Conservation (phyloP, 371 early-diverging fungal species). For the Mortierella sp. region DNA sequence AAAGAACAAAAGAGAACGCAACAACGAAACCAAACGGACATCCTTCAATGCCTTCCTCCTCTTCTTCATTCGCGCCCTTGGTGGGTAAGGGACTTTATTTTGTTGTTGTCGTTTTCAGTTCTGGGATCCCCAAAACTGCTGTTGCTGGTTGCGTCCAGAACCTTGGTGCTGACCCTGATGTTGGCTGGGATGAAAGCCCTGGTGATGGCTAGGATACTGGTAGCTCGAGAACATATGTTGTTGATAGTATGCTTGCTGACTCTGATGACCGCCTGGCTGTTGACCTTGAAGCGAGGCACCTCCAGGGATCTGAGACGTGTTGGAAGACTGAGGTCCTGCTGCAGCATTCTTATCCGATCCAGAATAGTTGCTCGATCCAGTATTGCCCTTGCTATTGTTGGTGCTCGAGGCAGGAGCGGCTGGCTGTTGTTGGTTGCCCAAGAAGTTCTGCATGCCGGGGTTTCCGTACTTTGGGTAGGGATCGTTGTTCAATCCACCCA, state of each 20-base stretch:
- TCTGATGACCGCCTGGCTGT: slow-evolving; percentile 27
- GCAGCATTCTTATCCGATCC: slow-evolving; percentile 28
- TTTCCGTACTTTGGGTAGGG: slow-evolving; percentile 45
- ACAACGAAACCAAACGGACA: no score
- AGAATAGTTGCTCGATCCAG: slow-evolving; percentile 13
- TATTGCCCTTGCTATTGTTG: slow-evolving; percentile 16
- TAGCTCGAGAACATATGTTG: slow-evolving; percentile 55
- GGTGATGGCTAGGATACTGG: slow-evolving; percentile 49
- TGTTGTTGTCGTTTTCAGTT: slow-evolving; percentile 29
- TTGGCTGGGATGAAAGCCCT: slow-evolving; percentile 35
- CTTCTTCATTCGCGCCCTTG: no score
- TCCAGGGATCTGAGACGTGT: slow-evolving; percentile 16
- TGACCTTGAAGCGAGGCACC: slow-evolving; percentile 44
- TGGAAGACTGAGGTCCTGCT: slow-evolving; percentile 30
- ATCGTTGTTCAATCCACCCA: slow-evolving; percentile 37
- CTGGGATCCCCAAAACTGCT: slow-evolving; percentile 46
- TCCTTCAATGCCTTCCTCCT: no score
- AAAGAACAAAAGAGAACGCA: no score
- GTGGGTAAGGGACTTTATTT: no score
- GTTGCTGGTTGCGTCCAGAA: slow-evolving; percentile 35
- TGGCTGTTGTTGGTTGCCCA: slow-evolving; percentile 39
- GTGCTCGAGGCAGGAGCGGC: slow-evolving; percentile 25
- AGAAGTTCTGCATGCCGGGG: slow-evolving; percentile 45
- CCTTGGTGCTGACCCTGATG: slow-evolving; percentile 44
- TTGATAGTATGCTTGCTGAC: slow-evolving; percentile 48